Evolutionary conservation across 805 yeast species (phyloP), one percentile per base, ranked within the genome.

Genomic region (Blastobotrys mokoenaii): DNA sequence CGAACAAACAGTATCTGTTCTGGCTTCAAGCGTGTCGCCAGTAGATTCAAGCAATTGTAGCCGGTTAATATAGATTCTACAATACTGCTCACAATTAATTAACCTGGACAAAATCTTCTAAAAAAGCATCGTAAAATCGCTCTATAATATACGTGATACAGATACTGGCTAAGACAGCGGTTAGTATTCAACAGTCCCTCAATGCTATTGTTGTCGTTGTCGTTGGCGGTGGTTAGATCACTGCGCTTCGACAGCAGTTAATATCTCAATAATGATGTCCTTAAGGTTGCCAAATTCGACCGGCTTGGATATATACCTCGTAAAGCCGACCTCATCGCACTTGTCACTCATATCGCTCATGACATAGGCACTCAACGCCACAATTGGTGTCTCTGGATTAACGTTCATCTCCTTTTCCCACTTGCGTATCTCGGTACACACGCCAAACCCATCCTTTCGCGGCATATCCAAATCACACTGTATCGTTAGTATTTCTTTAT

Each of bases 361-460:
- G 29, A 62, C 66, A 38, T 62, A 59, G 10, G 66, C 66, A 48
- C 65, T 60, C 37, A 62, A 46, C 3, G 66, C 66, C 25, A 62
- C 48, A 15, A 62, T 61, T 12, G 66, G 64, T 4, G 16, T 34
- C 7, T 57, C 48, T 5, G 47, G 48, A 16, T 22, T 45, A 17
- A 36, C 25, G 7, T 43, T 49, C 16, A 47, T 41, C 3, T 46
- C 47, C 33, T 43, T 43, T 41, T 62, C 65, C 64, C 63, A 60
- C 4, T 51, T 51, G 14, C 65, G 56, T 32, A 62, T 58, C 30
- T 59, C 64, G 15, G 47, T 39, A 48, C 66, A 61, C 6, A 61
- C 56, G 43, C 57, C 56, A 47, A 58, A 62, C 8, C 66, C 66
- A 39, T 62, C 59, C 49, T 60, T 61, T 10, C 60, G 51, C n/a